These are phyloP conservation scores for Stephanodiscus triporus DNA, from an alignment of 108 stramenopile genomes.

Conservation along the genomic window DNA sequence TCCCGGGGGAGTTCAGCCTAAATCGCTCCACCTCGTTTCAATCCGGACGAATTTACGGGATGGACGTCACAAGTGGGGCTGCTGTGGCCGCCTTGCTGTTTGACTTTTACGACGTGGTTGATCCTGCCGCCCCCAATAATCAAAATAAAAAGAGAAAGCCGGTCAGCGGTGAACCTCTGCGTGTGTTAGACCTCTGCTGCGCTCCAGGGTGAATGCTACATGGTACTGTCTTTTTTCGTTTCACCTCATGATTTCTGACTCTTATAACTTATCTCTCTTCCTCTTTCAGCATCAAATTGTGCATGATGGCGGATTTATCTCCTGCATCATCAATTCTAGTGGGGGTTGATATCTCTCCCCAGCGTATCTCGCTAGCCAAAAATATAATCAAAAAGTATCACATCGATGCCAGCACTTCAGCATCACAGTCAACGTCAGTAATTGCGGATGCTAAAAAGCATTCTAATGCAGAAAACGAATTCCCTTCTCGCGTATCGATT, in stretches of 20 bases:
- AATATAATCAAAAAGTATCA: conserved; percentile 84
- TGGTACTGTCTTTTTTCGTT: background rate
- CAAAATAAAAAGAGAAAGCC: background rate
- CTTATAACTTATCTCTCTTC: background rate
- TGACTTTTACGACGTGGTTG: conserved; percentile 36
- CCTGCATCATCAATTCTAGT: conserved; percentile 42
- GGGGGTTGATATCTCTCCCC: conserved; percentile 80
- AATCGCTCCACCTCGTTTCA: conserved; percentile 62
- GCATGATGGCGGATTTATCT: conserved; percentile 74
- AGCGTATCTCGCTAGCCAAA: conserved; percentile 69
- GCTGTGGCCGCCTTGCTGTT: conserved; percentile 77
- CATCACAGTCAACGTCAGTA: conserved; percentile 5
- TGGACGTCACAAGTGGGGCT: conserved; percentile 90
- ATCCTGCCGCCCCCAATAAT: conserved; percentile 1
- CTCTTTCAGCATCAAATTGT: conserved; percentile 62
- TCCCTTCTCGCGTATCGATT: conserved; percentile 30
- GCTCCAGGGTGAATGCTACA: conserved; percentile 67
- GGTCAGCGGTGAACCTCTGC: conserved; percentile 27
- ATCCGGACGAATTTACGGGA: conserved; percentile 81
- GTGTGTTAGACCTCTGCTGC: conserved; percentile 91
- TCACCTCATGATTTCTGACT: background rate
- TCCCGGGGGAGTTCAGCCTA: conserved; percentile 67
- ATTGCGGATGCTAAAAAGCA: background rate
- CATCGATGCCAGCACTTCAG: conserved; percentile 48
- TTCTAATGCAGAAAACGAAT: conserved; percentile 3